Base-by-base conservation (phyloP, 345 rosid species). In the Eucalyptus regnans region DNA sequence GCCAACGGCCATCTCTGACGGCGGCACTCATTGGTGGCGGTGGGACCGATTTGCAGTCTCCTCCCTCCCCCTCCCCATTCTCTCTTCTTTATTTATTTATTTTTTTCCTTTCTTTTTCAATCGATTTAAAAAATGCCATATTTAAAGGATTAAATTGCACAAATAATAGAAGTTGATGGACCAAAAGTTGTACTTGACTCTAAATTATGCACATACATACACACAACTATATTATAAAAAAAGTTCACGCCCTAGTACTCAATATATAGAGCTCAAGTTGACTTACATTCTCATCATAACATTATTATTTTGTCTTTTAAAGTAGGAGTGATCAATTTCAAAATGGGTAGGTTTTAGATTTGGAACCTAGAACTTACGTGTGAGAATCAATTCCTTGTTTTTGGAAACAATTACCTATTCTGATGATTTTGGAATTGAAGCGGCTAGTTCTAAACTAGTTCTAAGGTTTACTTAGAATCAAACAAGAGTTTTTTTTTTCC, bases 401-500 rank as follows among this genome's bases (percentile, higher is more conserved):
- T 18, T 52, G 25, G 56, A 52, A 52, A 18, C 25, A 20, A 18
- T 18, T 18, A 52, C 58, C 5, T 18, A 52, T 52, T 9, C 0
- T 52, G 0, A 4, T 52, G 25, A 1, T 23, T 2, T 18, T 52
- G 58, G 23, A 52, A 52, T 4, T 52, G 2, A 52, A 52, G 2
- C 4, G 9, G 9, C 4, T 18, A 0, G 25, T 52, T 52, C 58
- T 52, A 18, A 52, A 1, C 25, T 52, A 52, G 25, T 52, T 52
- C 25, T 9, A 18, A 52, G 25, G 58, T 52, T 52, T 52, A 18
- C 23, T 52, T 18, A 52, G 9, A 18, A 52, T 52, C 4, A 4
- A 52, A 52, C 10, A 52, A 18, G 4, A 29, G 9, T 7, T n/a
- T 62, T 7, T 52, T 7, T 3, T 1, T 2, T 5, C 0, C 5